Conservation (phyloP, 768 basidiomycete genomes). For the Pholiota microspora region DNA sequence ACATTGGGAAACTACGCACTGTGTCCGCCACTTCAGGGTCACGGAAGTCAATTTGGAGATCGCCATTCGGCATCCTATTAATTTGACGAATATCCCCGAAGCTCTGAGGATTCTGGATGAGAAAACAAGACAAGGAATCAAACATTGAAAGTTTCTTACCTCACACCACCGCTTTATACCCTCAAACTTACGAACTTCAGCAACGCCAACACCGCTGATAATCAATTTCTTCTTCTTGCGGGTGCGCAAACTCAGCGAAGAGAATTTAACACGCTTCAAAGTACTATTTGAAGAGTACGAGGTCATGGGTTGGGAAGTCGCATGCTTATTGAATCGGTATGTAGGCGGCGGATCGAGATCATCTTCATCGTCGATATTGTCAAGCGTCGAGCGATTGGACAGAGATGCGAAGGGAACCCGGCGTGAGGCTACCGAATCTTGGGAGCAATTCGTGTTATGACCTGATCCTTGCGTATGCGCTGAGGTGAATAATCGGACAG, state of each 20-base stretch:
- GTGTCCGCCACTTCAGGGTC: conserved; percentile 79
- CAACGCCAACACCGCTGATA: conserved; percentile 62
- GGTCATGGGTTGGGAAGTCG: conserved; percentile 13
- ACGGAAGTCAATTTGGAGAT: conserved; percentile 74
- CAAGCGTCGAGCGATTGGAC: conserved; percentile 19
- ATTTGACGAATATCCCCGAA: conserved; percentile 79
- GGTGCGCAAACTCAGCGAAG: conserved; percentile 38
- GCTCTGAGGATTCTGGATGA: conserved; percentile 38
- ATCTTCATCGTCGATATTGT: conserved; percentile 28
- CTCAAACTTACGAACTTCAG: conserved; percentile 63
- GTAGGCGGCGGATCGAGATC: conserved; percentile 22
- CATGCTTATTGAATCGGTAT: conserved; percentile 18
- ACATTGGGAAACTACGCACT: conserved; percentile 48
- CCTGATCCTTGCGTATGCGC: background rate
- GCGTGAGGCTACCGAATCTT: conserved; percentile 5
- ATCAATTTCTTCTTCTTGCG: conserved; percentile 66
- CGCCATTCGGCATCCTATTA: conserved; percentile 70
- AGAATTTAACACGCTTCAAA: conserved; percentile 28
- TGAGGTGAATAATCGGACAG: conserved; percentile 13
- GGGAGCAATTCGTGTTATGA: background rate
- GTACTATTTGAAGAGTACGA: conserved; percentile 18
- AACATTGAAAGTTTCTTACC: conserved; percentile 34
- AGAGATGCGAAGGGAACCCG: conserved; percentile 33
- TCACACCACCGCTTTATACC: conserved; percentile 76
- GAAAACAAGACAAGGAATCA: background rate